Conservation (phyloP, 306 rosid species). For the Myrica gale region DNA sequence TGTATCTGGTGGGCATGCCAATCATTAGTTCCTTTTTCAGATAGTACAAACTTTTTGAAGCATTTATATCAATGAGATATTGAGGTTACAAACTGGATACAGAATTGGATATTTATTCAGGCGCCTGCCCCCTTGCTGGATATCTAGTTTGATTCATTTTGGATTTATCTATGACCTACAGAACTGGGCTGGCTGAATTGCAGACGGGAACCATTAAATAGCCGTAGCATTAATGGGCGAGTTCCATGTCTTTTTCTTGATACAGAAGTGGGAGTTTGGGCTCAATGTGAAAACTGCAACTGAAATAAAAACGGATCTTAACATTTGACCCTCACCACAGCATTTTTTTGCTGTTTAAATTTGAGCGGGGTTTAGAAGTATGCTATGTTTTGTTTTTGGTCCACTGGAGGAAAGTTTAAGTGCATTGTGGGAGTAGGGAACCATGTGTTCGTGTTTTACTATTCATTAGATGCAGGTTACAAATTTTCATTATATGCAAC, state of each 20-base stretch:
- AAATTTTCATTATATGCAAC: conserved; percentile 7
- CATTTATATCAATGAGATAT: conserved; percentile 9
- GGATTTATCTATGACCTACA: background rate
- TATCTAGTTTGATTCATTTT: background rate
- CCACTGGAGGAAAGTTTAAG: conserved; percentile 6
- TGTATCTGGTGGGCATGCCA: background rate
- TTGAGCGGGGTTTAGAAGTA: background rate
- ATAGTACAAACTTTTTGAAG: background rate
- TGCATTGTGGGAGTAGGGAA: conserved; percentile 11
- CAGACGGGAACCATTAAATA: conserved; percentile 3
- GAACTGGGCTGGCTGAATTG: conserved; percentile 14
- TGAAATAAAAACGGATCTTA: conserved; percentile 12
- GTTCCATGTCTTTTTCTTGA: conserved; percentile 15
- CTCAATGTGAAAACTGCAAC: conserved; percentile 2
- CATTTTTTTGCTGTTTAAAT: background rate
- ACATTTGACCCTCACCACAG: conserved; percentile 13
- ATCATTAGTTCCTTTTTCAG: background rate
- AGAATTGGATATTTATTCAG: background rate
- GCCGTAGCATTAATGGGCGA: background rate
- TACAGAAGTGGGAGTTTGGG: conserved; percentile 5
- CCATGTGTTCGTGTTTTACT: conserved; percentile 1
- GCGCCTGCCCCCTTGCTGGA: conserved; percentile 11
- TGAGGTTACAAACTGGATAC: conserved; percentile 6
- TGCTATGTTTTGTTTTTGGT: background rate
- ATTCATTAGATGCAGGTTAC: no score